Base-by-base conservation (phyloP, 768 basidiomycete species). In the Hygrophorus russula region DNA sequence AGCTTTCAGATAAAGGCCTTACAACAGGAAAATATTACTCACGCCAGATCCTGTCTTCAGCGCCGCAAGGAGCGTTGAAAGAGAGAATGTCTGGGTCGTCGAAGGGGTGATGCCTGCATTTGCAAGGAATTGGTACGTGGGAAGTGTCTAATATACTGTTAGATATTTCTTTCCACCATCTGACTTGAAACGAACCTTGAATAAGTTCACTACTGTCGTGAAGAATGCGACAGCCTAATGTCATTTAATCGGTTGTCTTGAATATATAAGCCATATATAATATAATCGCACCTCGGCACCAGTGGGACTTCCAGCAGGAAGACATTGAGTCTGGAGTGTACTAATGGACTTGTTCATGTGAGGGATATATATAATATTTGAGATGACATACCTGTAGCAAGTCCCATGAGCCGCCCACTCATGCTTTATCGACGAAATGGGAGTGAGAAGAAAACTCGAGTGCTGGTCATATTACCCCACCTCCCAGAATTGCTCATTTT, bases 381-480 rank as follows among this genome's bases (percentile, higher is more conserved):
- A 38, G 34, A 11, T 7, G 4, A 46, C 52, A 6, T 36, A 66
- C 69, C 69, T 71, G 63, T 65, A 64, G 52, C 71, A 73, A 5
- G 71, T 85, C 27, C 83, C 83, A 51, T 85, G 83, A 10, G 67
- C 73, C 8, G 60, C 47, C 82, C 82, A 85, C 57, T 85, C 83
- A 46, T 86, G 80, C 74, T 78, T 42, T 3, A 49, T 42, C 7
- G 19, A 33, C n/a, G 48, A 50, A 11, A 55, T 39, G 6, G 8
- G 41, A 39, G 19, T 41, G 38, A 40, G 20, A 13, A 24, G 10
- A 34, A 24, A 8, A 24, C n/a, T 27, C 2, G 10, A 28, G 10
- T 10, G 41, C 29, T 14, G 27, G 4, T 37, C 24, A 15, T 13
- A 27, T 33, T 7, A 34, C 44, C 71, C 27, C 51, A 78, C 80